These are phyloP conservation scores for Rhipidocladum racemiflorum DNA, from an alignment of 176 grass and related monocot species.

Conservation along the genomic window DNA sequence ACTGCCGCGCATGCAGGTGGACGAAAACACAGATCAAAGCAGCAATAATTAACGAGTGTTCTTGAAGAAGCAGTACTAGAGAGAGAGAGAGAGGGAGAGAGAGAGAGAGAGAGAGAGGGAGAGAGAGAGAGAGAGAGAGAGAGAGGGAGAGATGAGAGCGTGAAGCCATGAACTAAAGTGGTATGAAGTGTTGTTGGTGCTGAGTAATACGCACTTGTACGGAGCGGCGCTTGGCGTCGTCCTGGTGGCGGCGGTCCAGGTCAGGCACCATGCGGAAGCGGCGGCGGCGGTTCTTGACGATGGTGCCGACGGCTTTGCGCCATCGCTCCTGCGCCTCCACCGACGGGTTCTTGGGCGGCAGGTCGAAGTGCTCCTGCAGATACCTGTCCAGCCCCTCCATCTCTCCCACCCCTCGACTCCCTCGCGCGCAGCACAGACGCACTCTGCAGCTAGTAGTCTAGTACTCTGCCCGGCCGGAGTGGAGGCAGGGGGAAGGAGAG, in stretches of 20 bases:
- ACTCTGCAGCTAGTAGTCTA: too few relatives aligned
- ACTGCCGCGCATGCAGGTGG: not conserved
- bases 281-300: conserved; percentile 76
- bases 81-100: not conserved
- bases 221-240: conserved; percentile 46
- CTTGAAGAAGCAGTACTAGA: too few relatives aligned
- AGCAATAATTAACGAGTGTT: not conserved
- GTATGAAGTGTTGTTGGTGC: too few relatives aligned
- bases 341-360: conserved; percentile 73
- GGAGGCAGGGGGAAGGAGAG: not conserved
- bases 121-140: not conserved
- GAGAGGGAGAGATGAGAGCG: too few relatives aligned
- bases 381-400: conserved; percentile 47
- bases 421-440: not conserved
- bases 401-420: not conserved
- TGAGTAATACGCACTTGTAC: conserved; percentile 37
- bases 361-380: conserved; percentile 54
- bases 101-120: not conserved
- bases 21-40: not conserved
- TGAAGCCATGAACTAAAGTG: not conserved
- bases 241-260: conserved; percentile 52
- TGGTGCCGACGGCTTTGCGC: conserved; percentile 52
- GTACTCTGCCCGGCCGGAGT: not conserved
- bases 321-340: conserved; percentile 72
- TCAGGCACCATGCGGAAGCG: conserved; percentile 83